Evolutionary conservation across 441 rosid genomes (phyloP), one percentile per base, ranked within the genome.

Genomic region (Aquilaria agallochum): DNA sequence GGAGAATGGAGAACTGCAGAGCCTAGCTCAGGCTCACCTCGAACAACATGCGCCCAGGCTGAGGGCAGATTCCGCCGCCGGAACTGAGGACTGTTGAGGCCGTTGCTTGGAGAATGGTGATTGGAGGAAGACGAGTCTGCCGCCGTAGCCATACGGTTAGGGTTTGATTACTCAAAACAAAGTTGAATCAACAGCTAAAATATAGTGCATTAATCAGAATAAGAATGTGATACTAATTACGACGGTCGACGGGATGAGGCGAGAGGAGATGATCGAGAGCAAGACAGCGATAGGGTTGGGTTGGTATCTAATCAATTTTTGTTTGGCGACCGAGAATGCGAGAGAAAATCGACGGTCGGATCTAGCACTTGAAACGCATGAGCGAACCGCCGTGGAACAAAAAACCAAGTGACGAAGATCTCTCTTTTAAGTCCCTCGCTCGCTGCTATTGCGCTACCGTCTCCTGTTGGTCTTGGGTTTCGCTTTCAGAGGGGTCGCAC

Each of bases 41-140:
- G 74, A 27, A 81, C 81, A 9, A 83, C 73, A 47, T 78, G 77
- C 0, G 69, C 76, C 89, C 92, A 86, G 5, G 89, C 87, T 2
- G 87, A 75, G 1, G 92, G 60, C 36, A 66, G 56, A 56, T 50
- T 66, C 30, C 62, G 62, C 32, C 60, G 68, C 51, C 72, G 74
- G 33, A 68, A 49, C 58, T 77, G 82, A 63, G 80, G 68, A 32
- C 72, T 64, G 50, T 63, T 63, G 45, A 64, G 53, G 54, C 63
- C 72, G 46, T 66, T 74, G 7, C 68, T 63, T 8, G 74, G 63
- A 53, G 74, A 60, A 49, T 61, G 77, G 54, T 68, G 76, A 60
- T 55, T 36, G 5, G 56, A 71, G 66, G 68, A 62, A 5, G 81
- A 69, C 4, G 85, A 73, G 58, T 78, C 80, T 9, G 80, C 80